phyloP scores from a whole-genome alignment of 176 grass and related monocot species.

The Areca catechu region DNA sequence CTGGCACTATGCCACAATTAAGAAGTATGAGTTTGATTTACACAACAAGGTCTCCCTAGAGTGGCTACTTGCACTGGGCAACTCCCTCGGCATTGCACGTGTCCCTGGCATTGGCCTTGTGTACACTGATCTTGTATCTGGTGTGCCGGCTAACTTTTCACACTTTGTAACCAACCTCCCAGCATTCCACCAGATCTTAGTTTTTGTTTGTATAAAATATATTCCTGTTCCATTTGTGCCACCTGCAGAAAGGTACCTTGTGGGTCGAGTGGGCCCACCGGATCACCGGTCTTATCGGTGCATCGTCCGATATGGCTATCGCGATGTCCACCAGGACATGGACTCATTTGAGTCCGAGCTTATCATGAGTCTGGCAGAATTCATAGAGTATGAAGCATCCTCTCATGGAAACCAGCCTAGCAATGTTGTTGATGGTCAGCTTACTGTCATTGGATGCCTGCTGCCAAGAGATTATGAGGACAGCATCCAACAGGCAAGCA shows the following conservation, averaged over 20 bases:
- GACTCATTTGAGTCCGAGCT: slow-evolving; percentile 14
- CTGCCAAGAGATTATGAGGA: not conserved
- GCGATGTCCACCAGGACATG: slow-evolving; percentile 12
- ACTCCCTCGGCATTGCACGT: slow-evolving; percentile 11
- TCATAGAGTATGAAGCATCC: slow-evolving; percentile 2
- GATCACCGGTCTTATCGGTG: slow-evolving; percentile 9
- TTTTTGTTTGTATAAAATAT: slow-evolving; percentile 14
- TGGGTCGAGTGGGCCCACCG: slow-evolving; percentile 11
- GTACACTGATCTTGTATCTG: slow-evolving; percentile 3
- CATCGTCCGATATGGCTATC: slow-evolving; percentile 15
- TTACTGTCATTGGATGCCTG: slow-evolving; percentile 3
- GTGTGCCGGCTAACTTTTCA: slow-evolving; percentile 14
- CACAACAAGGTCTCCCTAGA: slow-evolving; percentile 19
- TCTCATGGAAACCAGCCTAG: not conserved
- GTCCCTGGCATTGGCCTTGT: slow-evolving; percentile 16
- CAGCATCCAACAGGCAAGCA: not conserved
- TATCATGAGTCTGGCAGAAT: not conserved
- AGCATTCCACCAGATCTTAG: slow-evolving; percentile 11
- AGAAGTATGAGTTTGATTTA: slow-evolving; percentile 19
- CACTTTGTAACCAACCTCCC: slow-evolving; percentile 17
- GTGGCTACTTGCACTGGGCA: slow-evolving; percentile 13
- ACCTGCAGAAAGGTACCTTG: slow-evolving; percentile 10
- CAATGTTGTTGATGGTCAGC: not conserved
- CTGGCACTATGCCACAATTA: slow-evolving; percentile 14
- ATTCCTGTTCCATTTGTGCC: slow-evolving; percentile 14